Evolutionary conservation across 176 grass and related monocot genomes (phyloP).

Genomic region (Saccharum spontaneum): DNA sequence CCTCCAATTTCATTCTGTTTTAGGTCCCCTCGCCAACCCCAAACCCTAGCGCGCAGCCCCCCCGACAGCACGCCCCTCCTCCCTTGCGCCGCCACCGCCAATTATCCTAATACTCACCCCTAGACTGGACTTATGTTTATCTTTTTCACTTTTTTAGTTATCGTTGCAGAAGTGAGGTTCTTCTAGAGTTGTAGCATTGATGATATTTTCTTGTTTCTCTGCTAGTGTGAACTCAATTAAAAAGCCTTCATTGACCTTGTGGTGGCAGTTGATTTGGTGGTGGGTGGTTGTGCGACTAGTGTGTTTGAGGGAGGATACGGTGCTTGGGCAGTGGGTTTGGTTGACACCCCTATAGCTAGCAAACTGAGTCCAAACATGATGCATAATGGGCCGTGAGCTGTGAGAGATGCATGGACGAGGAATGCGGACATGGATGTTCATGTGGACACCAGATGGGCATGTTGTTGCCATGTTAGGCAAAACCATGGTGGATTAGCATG

Average conservation of each 20-base stretch:
- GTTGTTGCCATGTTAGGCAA: not conserved
- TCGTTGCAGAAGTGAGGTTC: not conserved
- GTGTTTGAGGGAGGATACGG: not conserved
- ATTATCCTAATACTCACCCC: not conserved
- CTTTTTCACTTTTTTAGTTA: not conserved
- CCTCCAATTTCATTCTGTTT: not conserved
- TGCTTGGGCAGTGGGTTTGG: not conserved
- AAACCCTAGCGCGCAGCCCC: not conserved
- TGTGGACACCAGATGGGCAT: not conserved
- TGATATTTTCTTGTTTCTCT: not conserved
- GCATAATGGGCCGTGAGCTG: not conserved
- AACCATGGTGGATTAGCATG: not conserved
- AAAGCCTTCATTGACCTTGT: not conserved
- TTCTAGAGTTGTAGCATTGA: not conserved
- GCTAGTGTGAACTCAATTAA: not conserved
- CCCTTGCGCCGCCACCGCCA: too few species aligned
- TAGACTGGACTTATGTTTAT: not conserved
- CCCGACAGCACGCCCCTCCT: too few species aligned
- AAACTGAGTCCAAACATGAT: not conserved
- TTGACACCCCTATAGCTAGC: not conserved
- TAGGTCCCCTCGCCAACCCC: not conserved
- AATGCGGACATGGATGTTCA: not conserved
- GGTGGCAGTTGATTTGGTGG: not conserved
- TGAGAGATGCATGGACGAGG: not conserved
- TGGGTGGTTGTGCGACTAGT: not conserved